Base-by-base conservation (phyloP, 2,329 filamentous ascomycete species). In the Pseudocercospora fuligena region DNA sequence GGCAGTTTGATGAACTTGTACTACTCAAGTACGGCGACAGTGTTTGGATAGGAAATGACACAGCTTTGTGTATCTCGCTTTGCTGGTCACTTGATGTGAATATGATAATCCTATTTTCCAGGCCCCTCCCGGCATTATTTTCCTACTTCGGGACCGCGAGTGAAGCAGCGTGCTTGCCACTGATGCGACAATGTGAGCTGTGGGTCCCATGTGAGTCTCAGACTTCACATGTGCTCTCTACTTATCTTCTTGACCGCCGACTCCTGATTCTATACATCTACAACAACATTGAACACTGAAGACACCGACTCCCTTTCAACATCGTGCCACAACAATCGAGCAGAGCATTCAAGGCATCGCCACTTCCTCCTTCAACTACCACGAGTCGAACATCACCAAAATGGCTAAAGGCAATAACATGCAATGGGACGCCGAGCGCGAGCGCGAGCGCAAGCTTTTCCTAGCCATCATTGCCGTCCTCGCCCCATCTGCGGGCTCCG, bases 1-100 rank as follows among this genome's bases (percentile, higher is more conserved):
- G 53, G 64, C 5, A 70, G 66, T 19, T 68, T 78, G 65, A 69
- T 78, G 71, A 76, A 71, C 40, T 61, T 78, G 31, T 78, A 76
- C 60, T 76, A 76, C 65, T 75, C 76, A 47, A 60, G 67, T 4
- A 66, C 68, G 8, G 31, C 74, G 36, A 73, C 64, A 23, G 33
- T 29, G 58, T 33, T 25, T 19, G 58, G 49, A 11, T 33, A 43
- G 47, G 47, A 36, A 12, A 11, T n/a, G 23, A 7, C 1, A 33
- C 21, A 9, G 33, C 23, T 29, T 1, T 23, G 49, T 33, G 59
- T 27, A 58, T 33, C 31, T 25, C 29, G 25, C 23, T 40, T 33
- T 3, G 54, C 11, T 9, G 16, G 8, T 40, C 8, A 33, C 29
- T 40, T 21, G 54, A 58, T 58, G 27, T 58, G 11, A 19, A 58